Base-by-base conservation (phyloP, 345 rosid species). In the Linum trigynum region DNA sequence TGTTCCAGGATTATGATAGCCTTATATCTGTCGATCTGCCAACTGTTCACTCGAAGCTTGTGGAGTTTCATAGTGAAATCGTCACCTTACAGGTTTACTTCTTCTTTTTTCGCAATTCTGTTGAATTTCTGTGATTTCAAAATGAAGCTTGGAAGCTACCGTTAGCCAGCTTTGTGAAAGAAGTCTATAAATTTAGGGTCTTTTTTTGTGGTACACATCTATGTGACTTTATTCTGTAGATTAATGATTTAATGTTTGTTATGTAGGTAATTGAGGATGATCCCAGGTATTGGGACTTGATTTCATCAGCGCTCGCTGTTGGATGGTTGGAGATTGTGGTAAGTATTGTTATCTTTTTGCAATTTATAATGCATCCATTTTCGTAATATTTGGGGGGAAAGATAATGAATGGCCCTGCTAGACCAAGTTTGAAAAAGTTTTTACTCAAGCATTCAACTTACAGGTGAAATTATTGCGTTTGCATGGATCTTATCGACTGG, bases 291-390 rank as follows among this genome's bases (percentile, higher is more conserved):
- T 92, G 98, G 98, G 91, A 84, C 72, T 86, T 86, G 64, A 80
- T 87, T 76, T 71, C 87, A 57, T 88, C 96, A 45, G 94, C 89
- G 39, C 69, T 90, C 40, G 86, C 94, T 48, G 84, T 94, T 77
- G 99, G 99, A 68, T 94, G 97, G 97, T 80, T 88, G 56, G 92
- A 90, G 72, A 90, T 85, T 57, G 96, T 83, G 83, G 96, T 94
- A 62, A 55, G 90, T 75, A 38, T 23, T 69, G 48, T 62, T 38
- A n/a, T 8, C 53, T 48, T 0, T 6, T 48, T 48, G 53, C 53
- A 48, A 48, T 48, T 5, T 48, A 48, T 48, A 7, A 15, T 48
- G 12, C 53, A 48, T 2, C 53, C 8, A 9, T 48, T 11, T 7
- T 48, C 48, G 8, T 42, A 10, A 42, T 42, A 5, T 42, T 42